Evolutionary conservation across 192 early-diverging fungal species (phyloP).

Genomic region (Coemansia aciculifera): DNA sequence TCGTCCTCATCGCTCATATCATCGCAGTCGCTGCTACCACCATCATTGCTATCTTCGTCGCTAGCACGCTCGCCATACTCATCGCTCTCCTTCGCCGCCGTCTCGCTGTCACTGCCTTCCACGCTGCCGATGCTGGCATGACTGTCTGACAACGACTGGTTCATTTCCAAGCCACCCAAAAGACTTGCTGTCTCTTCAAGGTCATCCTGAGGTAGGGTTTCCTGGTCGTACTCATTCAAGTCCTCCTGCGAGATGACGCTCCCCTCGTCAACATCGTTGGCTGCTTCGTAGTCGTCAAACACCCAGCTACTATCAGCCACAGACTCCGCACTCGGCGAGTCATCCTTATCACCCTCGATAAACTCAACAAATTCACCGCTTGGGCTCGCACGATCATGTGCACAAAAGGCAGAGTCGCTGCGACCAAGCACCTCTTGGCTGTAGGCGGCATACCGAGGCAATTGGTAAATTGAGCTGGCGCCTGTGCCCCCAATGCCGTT

Average conservation of each 20-base stretch:
- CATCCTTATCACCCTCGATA: not conserved
- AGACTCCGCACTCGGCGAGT: not conserved
- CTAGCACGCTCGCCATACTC: not conserved
- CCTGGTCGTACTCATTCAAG: not conserved
- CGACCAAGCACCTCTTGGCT: slow-evolving; percentile 23
- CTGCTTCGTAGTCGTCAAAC: slow-evolving; percentile 16
- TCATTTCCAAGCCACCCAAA: slow-evolving; percentile 1
- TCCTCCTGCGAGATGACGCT: slow-evolving; percentile 48
- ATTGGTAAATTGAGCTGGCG: slow-evolving; percentile 16
- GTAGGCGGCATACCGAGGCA: slow-evolving; percentile 23
- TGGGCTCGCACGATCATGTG: not conserved
- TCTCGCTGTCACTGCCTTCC: slow-evolving; percentile 1
- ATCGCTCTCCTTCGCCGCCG: slow-evolving; percentile 1
- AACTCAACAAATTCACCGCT: slow-evolving; percentile 13
- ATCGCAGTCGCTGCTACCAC: slow-evolving; percentile 9
- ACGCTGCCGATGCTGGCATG: not conserved
- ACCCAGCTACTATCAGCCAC: slow-evolving; percentile 17
- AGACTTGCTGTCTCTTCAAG: slow-evolving; percentile 19
- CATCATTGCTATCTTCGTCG: not conserved
- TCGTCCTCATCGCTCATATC: slow-evolving; percentile 6
- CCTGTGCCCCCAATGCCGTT: not conserved
- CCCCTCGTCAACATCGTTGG: slow-evolving; percentile 9
- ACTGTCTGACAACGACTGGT: not conserved
- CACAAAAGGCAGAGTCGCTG: not conserved
- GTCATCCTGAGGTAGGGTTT: slow-evolving; percentile 2